Base-by-base conservation (phyloP, 768 basidiomycete genomes). In the Auricularia heimuer region DNA sequence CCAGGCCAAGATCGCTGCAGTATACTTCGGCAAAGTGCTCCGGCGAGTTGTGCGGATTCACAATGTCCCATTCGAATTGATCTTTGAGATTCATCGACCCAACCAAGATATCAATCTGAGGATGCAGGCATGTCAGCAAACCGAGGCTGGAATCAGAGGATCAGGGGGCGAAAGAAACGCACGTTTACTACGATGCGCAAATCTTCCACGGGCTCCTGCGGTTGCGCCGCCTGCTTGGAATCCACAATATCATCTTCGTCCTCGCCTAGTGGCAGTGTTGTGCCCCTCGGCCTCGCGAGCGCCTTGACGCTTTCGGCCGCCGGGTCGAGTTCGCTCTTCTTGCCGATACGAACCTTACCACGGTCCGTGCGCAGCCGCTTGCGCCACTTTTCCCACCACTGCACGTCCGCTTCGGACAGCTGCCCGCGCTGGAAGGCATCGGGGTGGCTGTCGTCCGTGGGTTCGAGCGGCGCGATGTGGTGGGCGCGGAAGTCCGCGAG, bases 41-140 rank as follows among this genome's bases (percentile, higher is more conserved):
- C 0, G 96, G 95, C 0, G 88, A 89, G 3, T 91, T 88, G 58
- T 82, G 80, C 24, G 79, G 76, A 64, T 90, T 93, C 69, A 88
- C 88, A 44, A 98, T 75, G 74, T 99, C 96, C 97, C 97, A 99
- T 73, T 98, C 97, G 71, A 98, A 96, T 71, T 94, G 90, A 75
- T 99, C 97, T 64, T 93, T 90, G 29, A 99, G 82, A 74, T 95
- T 94, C 78, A 94, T 85, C 6, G 88, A 86, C 29, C 93, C 96
- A 64, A 95, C 88, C 64, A 94, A 92, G 75, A 98, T 93, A 75
- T 98, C 96, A 67, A 99, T 83, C 94, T 98, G 71, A 18, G 63
- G 33, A 24, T 11, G 14, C 51, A 18, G 14, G 16, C 65, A 42
- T 11, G n/a, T n/a, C 51, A 54, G 42, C 6, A 3, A 21, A 21